Conservation (phyloP, 352 stramenopile genomes). For the Globisporangium alternatum region DNA sequence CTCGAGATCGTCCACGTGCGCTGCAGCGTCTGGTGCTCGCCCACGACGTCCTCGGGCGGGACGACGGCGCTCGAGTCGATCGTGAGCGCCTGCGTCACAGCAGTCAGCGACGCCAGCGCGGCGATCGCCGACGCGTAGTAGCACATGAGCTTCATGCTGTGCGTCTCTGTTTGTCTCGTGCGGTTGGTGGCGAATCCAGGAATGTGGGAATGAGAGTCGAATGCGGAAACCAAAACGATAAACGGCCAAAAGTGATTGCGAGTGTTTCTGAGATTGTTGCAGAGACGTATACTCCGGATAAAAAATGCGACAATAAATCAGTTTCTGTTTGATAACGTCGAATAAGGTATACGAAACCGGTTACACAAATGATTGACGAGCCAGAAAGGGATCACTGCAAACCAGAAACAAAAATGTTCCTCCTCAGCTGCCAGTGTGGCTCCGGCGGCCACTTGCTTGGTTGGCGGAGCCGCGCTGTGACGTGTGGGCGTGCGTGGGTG, state of each 20-base stretch:
- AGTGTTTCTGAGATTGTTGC: conserved; percentile 3
- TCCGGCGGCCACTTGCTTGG: not conserved
- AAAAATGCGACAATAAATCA: not conserved
- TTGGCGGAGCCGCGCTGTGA: not conserved
- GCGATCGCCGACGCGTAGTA: not conserved
- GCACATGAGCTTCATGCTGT: conserved; percentile 4
- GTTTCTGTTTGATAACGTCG: not conserved
- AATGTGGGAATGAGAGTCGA: not conserved
- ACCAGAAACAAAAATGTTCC: not conserved
- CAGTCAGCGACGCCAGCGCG: conserved; percentile 4
- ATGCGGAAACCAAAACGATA: not conserved
- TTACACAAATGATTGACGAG: not conserved
- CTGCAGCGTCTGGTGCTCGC: conserved; percentile 38
- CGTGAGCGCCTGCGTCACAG: conserved; percentile 1
- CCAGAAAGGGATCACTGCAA: not conserved
- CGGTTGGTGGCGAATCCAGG: conserved; percentile 7
- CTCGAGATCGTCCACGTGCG: conserved; percentile 44
- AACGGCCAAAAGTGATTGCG: not conserved
- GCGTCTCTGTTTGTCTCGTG: not conserved
- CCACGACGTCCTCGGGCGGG: conserved; percentile 25
- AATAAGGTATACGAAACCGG: not conserved
- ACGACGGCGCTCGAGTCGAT: conserved; percentile 34
- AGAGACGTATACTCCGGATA: not conserved
- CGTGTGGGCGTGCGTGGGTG: too few relatives aligned
- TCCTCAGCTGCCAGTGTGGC: conserved; percentile 5